Conservation (phyloP, 176 grass and related monocot species). For the Neostapfia colusana region DNA sequence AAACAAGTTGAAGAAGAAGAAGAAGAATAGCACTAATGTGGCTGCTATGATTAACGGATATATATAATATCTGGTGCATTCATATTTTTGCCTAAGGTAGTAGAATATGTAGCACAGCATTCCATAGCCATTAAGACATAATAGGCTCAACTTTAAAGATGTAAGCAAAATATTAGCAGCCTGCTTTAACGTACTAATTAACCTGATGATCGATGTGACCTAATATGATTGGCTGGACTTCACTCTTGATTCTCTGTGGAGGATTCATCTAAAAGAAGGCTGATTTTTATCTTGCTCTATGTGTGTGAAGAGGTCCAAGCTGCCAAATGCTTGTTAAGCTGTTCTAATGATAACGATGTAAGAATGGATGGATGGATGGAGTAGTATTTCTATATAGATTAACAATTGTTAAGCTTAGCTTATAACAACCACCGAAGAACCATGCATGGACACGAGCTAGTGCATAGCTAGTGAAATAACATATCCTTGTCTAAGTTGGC, state of each 20-base stretch:
- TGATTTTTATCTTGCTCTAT: conserved; percentile 33
- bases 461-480: conserved; percentile 29
- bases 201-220: conserved; percentile 30
- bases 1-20: conserved; percentile 1
- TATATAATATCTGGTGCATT: conserved; percentile 15
- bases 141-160: conserved; percentile 28
- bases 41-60: conserved; percentile 26
- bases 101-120: conserved; percentile 44
- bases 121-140: conserved; percentile 32
- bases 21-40: conserved; percentile 24
- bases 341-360: too few relatives aligned
- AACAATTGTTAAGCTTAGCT: not conserved
- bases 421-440: conserved; percentile 15
- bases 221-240: conserved; percentile 43
- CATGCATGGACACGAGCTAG: too few relatives aligned
- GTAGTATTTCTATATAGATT: not conserved
- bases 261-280: conserved; percentile 19
- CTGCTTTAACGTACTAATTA: conserved; percentile 43
- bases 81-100: not conserved
- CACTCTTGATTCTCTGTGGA: conserved; percentile 22
- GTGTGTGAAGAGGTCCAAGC: too few relatives aligned
- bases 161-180: conserved; percentile 30
- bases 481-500: conserved; percentile 33
- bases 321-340: too few relatives aligned
- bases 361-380: too few relatives aligned